Percentiles rank a stretch among this genome's conserved stretches.
Conservation (phyloP, 208 protist species). For the Trichomonas tenax region DNA sequence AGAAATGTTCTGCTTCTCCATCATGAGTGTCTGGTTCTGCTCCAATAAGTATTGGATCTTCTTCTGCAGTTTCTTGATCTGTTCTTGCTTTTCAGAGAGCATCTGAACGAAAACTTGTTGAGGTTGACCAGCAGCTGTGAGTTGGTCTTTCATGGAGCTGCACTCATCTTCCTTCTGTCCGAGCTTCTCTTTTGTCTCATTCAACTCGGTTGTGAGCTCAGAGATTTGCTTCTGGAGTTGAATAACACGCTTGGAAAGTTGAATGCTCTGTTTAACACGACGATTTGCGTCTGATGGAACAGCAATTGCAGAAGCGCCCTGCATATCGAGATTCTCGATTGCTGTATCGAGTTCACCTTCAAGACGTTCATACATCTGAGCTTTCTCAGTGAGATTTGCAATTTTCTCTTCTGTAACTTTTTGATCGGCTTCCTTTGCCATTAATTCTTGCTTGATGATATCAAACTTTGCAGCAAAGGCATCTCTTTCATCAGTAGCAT, state of each 20-base stretch:
- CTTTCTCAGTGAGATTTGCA: background rate
- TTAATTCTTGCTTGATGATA: background rate
- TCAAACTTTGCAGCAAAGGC: background rate
- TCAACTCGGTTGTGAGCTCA: background rate
- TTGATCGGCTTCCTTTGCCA: background rate
- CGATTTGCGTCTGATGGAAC: conserved; percentile 20
- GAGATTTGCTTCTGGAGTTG: background rate
- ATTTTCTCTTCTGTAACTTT: background rate
- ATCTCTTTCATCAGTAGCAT: background rate
- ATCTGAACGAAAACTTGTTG: conserved; percentile 16
- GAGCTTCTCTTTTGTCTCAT: background rate
- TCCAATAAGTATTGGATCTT: background rate
- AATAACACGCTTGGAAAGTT: background rate
- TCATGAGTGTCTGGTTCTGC: background rate
- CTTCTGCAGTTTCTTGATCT: background rate
- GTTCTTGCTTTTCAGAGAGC: background rate
- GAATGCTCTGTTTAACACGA: background rate
- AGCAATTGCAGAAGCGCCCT: background rate
- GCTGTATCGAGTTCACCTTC: background rate
- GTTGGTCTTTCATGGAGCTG: background rate
- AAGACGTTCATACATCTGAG: background rate
- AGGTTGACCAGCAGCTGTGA: background rate
- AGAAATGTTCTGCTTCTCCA: background rate
- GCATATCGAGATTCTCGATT: background rate
- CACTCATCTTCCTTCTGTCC: background rate